These are phyloP conservation scores for Nannochloropsis salina DNA, from an alignment of 108 stramenopile genomes.

Conservation along the genomic window DNA sequence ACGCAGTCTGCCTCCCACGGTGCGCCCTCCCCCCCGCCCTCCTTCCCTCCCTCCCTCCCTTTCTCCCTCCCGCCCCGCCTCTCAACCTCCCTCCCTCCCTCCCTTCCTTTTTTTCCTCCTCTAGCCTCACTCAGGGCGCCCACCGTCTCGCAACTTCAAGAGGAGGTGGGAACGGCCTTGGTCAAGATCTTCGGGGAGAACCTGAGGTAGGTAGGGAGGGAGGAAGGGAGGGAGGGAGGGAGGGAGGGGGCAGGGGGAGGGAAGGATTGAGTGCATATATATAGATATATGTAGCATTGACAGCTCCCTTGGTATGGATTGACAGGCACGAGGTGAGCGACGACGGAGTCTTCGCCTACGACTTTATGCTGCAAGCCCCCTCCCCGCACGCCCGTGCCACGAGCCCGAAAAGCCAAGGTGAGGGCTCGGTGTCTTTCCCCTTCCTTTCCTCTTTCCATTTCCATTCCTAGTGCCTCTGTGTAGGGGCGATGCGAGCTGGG, in stretches of 20 bases:
- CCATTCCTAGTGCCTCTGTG: background rate
- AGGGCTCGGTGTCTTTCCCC: background rate
- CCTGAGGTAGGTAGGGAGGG: background rate
- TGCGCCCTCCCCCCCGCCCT: no score
- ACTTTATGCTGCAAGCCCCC: background rate
- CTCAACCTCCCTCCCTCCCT: background rate
- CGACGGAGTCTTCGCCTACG: background rate
- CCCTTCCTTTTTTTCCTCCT: background rate
- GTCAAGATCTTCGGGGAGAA: background rate
- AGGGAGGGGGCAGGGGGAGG: background rate
- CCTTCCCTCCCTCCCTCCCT: background rate
- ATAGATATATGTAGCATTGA: no score
- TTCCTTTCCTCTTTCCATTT: background rate
- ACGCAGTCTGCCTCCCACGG: background rate
- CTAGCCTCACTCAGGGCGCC: background rate
- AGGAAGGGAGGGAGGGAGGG: constrained; percentile 3
- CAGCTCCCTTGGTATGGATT: no score
- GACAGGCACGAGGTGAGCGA: background rate
- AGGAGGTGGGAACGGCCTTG: background rate
- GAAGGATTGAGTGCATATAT: no score
- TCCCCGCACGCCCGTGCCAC: background rate
- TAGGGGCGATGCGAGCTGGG: no score
- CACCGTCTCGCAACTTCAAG: background rate
- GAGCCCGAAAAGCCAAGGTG: background rate
- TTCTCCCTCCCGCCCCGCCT: background rate